phyloP scores from a whole-genome alignment of 2,329 filamentous ascomycete genomes.

The Pseudocercospora pini-densiflorae region DNA sequence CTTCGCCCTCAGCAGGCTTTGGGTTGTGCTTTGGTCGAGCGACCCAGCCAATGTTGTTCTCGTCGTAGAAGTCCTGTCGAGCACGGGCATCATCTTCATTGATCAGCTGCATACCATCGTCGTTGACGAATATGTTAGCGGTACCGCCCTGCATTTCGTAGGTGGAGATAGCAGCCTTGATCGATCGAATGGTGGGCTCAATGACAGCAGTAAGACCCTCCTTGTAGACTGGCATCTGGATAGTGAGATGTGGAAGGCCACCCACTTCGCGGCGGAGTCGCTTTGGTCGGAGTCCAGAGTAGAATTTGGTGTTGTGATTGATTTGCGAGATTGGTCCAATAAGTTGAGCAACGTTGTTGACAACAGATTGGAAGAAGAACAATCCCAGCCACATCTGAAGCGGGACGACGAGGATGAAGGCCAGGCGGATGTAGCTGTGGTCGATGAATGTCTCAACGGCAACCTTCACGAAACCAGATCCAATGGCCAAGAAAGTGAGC shows the following conservation, averaged over 20 bases:
- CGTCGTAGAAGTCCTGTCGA: conserved; percentile 55
- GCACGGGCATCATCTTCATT: conserved; percentile 50
- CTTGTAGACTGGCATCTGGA: conserved; percentile 50
- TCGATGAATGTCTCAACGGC: conserved; percentile 61
- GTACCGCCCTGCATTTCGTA: conserved; percentile 64
- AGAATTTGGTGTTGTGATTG: conserved; percentile 52
- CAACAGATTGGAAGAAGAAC: conserved; percentile 55
- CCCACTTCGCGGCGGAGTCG: conserved; percentile 43
- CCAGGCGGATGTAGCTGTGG: conserved; percentile 57
- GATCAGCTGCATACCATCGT: conserved; percentile 69
- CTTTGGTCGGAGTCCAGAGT: conserved; percentile 48
- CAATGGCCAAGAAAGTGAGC: conserved; percentile 59
- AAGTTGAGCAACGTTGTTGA: conserved; percentile 47
- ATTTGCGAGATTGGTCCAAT: conserved; percentile 52
- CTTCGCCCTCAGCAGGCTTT: conserved; percentile 54
- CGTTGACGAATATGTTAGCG: conserved; percentile 70
- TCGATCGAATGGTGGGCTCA: conserved; percentile 44
- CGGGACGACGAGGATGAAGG: conserved; percentile 57
- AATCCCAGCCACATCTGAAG: conserved; percentile 64
- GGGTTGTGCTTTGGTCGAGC: conserved; percentile 56
- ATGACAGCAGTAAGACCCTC: conserved; percentile 46
- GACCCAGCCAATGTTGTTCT: conserved; percentile 57
- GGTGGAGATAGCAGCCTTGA: conserved; percentile 53
- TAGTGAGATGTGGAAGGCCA: conserved; percentile 60
- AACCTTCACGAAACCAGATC: conserved; percentile 60